Conservation (phyloP, 1,284 basidiomycete species). For the Kwoniella shivajii region DNA sequence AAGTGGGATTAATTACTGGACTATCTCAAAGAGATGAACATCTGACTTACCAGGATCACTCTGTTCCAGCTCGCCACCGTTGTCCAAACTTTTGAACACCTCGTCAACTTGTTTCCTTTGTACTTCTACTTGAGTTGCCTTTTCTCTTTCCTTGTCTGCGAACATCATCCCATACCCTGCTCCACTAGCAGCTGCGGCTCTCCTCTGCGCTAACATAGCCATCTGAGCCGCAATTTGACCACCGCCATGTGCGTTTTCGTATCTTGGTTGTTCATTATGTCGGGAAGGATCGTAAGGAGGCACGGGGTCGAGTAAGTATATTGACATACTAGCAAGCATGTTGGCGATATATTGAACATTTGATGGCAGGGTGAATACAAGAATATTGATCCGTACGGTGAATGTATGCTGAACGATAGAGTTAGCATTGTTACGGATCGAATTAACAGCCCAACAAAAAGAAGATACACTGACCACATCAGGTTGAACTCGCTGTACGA, state of each 20-base stretch:
- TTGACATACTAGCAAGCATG: slow-evolving; percentile 66
- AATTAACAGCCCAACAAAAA: too few species aligned
- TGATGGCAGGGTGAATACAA: slow-evolving; percentile 89
- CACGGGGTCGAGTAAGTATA: slow-evolving; percentile 78
- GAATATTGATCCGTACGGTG: slow-evolving; percentile 68
- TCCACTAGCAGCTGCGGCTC: not conserved
- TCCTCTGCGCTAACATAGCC: slow-evolving; percentile 26
- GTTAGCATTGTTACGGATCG: not conserved
- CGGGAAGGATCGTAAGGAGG: slow-evolving; percentile 61
- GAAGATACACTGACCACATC: slow-evolving; percentile 46
- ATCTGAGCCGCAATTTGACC: slow-evolving; percentile 29
- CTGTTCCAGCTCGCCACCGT: slow-evolving; percentile 81
- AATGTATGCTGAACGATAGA: slow-evolving; percentile 30
- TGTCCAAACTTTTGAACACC: slow-evolving; percentile 83
- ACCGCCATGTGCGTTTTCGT: slow-evolving; percentile 80
- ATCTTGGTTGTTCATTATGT: slow-evolving; percentile 65
- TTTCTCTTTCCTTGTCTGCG: slow-evolving; percentile 52
- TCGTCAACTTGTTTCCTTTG: slow-evolving; percentile 92
- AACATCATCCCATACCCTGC: slow-evolving; percentile 10
- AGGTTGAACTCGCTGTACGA: slow-evolving; percentile 51
- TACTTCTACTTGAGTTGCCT: slow-evolving; percentile 82
- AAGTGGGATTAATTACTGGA: slow-evolving; percentile 20
- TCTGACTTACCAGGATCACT: slow-evolving; percentile 72
- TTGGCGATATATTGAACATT: slow-evolving; percentile 80
- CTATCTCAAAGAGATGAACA: not conserved